Evolutionary conservation across 768 basidiomycete genomes (phyloP).

Genomic region (Suillus paluster): DNA sequence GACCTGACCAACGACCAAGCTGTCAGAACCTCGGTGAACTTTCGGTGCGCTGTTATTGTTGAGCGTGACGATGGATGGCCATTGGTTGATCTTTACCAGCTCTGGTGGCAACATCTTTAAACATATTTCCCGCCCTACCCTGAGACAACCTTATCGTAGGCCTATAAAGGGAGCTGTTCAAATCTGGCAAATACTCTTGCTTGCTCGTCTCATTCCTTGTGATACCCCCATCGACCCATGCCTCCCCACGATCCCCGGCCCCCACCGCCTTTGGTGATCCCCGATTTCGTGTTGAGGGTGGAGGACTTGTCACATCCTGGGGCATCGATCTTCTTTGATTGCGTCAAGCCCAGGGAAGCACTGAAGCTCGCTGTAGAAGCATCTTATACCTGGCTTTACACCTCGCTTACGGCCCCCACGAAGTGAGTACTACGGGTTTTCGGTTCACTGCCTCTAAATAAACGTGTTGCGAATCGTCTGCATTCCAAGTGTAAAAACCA

Average conservation of each 20-base stretch:
- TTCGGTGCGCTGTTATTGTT: no score
- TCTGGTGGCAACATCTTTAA: not conserved
- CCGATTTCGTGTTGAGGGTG: constrained; percentile 56
- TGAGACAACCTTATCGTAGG: not conserved
- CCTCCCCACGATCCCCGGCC: constrained; percentile 26
- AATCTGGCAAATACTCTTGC: not conserved
- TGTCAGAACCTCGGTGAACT: no score
- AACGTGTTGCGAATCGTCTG: constrained; percentile 8
- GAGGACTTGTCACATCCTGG: constrained; percentile 67
- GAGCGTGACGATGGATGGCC: no score
- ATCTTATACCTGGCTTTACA: constrained; percentile 47
- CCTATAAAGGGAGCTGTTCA: not conserved
- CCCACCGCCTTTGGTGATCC: constrained; percentile 54
- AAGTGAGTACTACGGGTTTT: constrained; percentile 42
- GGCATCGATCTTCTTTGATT: constrained; percentile 55
- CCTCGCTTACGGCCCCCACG: constrained; percentile 48
- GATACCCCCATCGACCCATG: constrained; percentile 7
- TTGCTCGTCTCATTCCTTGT: not conserved
- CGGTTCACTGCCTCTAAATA: not conserved
- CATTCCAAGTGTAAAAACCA: constrained; percentile 49
- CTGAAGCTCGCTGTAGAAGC: constrained; percentile 44
- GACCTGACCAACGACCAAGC: no score
- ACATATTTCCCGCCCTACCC: not conserved
- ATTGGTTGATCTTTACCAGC: no score
- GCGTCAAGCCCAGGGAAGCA: constrained; percentile 46